phyloP scores from a whole-genome alignment of 176 grass and related monocot genomes.

The Oropetium thomaeum region DNA sequence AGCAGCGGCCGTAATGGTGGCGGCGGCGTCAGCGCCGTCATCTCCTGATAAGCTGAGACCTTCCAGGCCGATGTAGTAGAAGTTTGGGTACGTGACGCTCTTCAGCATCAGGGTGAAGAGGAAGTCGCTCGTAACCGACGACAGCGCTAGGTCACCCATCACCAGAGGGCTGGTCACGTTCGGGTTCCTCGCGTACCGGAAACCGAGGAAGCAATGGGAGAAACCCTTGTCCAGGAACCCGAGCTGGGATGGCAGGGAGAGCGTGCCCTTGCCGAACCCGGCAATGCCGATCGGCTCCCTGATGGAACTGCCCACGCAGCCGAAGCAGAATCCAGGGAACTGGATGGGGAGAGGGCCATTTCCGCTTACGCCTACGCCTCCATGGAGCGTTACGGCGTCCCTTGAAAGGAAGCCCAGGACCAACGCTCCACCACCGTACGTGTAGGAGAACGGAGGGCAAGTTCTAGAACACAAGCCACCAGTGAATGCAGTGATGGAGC shows the following conservation, averaged over 20 bases:
- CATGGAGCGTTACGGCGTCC: slow-evolving; percentile 38
- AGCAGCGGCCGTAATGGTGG: background rate
- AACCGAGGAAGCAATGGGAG: slow-evolving; percentile 57
- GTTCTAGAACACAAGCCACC: slow-evolving; percentile 29
- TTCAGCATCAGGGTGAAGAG: slow-evolving; percentile 51
- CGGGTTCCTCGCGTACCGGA: slow-evolving; percentile 38
- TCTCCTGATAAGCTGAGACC: background rate
- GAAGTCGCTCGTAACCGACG: slow-evolving; percentile 19
- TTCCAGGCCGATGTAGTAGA: slow-evolving; percentile 46
- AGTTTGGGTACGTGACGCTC: slow-evolving; percentile 35
- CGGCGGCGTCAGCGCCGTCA: background rate
- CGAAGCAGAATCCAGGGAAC: slow-evolving; percentile 35
- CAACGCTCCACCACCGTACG: slow-evolving; percentile 37
- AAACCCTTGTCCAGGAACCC: slow-evolving; percentile 49
- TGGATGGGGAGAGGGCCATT: background rate
- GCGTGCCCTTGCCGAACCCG: slow-evolving; percentile 47
- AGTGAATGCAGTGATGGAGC: slow-evolving; percentile 35
- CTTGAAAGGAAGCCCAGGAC: slow-evolving; percentile 44
- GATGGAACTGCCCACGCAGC: slow-evolving; percentile 44
- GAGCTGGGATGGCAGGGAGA: slow-evolving; percentile 45
- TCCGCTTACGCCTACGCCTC: background rate
- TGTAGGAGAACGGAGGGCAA: slow-evolving; percentile 64
- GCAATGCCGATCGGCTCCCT: slow-evolving; percentile 52
- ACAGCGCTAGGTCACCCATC: slow-evolving; percentile 44
- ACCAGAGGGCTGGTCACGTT: slow-evolving; percentile 46